Evolutionary conservation across 169 alveolate genomes (phyloP), one percentile per base, ranked within the genome.

Genomic region (Eimeria maxima): DNA sequence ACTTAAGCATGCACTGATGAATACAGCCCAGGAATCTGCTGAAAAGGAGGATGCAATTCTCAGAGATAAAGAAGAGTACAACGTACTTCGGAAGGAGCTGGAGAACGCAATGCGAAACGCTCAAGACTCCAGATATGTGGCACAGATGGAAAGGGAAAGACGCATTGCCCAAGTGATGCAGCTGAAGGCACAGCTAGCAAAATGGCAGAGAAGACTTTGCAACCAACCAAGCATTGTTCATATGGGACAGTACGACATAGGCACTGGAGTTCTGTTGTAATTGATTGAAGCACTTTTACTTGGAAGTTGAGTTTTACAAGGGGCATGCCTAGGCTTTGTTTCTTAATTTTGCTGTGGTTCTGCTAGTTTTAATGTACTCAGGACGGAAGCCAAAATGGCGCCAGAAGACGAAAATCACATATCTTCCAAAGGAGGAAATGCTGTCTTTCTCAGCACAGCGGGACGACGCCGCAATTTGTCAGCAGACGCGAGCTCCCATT

Each of bases 131-230:
- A 55, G 53, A 44, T 86, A 86, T 42, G 67, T 55, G 69, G 93
- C 93, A 18, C 93, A 57, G 60, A 63, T 86, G 67, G 93, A 86
- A 42, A 86, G 80, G 33, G 93, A 86, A 50, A 86, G 93, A 67
- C 93, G 93, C 67, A 86, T 86, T 24, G 78, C 80, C 65, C 93
- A 86, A 86, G 93, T 86, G 38, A 63, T 81, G 50, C 93, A 47
- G 24, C 93, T 86, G 63, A 86, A 55, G 42, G 4, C 57, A 10
- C 78, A 63, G 63, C 33, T 86, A 47, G 63, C 55, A 38, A 55
- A 63, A 50, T 20, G 63, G 50, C 65, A 86, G 80, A 29, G 81
- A 27, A 29, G 18, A 47, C 60, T 42, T 47, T 22, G 60, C 57
- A 29, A 42, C 57, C 81, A 60, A 0, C 60, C 27, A 7, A 47